A percentile compares a stretch with the other conserved stretches of the same genome.
These are phyloP conservation scores for Boletus subparvulus DNA, from an alignment of 768 basidiomycete genomes.

Conservation along the genomic window DNA sequence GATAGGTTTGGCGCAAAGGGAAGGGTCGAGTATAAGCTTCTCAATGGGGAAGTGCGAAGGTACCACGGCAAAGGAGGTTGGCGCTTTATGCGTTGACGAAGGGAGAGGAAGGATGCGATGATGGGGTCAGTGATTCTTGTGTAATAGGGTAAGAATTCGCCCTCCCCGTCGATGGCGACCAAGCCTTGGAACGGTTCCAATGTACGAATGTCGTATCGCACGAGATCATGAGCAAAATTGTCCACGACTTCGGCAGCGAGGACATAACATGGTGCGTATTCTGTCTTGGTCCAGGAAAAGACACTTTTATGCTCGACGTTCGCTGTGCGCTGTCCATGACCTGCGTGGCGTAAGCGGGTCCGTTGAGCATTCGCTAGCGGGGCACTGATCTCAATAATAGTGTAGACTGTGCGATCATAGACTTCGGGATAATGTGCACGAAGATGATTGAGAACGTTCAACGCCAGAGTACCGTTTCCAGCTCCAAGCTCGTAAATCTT, in stretches of 20 bases:
- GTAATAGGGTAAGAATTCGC: conserved; percentile 85
- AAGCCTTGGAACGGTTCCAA: conserved; percentile 82
- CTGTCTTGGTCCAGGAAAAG: conserved; percentile 77
- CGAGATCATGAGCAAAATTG: conserved; percentile 94
- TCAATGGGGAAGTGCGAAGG: conserved; percentile 52
- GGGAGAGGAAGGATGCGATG: conserved; percentile 70
- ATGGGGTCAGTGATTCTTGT: conserved; percentile 83
- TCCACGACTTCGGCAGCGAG: conserved; percentile 97
- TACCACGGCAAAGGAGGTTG: conserved; percentile 59
- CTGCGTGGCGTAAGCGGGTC: conserved; percentile 53
- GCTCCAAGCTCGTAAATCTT: conserved; percentile 97
- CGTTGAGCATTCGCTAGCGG: conserved; percentile 74
- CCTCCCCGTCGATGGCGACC: conserved; percentile 72
- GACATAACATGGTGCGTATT: conserved; percentile 87
- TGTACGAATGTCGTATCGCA: conserved; percentile 83
- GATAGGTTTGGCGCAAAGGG: conserved; percentile 93
- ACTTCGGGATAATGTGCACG: conserved; percentile 81
- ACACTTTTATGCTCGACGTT: conserved; percentile 74
- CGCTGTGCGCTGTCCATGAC: conserved; percentile 44
- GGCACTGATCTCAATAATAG: conserved; percentile 91
- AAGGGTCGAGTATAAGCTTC: conserved; percentile 63
- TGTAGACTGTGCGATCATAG: conserved; percentile 88
- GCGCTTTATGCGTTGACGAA: conserved; percentile 60
- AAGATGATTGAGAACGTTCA: conserved; percentile 83
- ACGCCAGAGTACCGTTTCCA: conserved; percentile 93